Evolutionary conservation across 2,329 filamentous ascomycete species (phyloP), one percentile per base, ranked within the genome.

Genomic region (Xylaria sp.): DNA sequence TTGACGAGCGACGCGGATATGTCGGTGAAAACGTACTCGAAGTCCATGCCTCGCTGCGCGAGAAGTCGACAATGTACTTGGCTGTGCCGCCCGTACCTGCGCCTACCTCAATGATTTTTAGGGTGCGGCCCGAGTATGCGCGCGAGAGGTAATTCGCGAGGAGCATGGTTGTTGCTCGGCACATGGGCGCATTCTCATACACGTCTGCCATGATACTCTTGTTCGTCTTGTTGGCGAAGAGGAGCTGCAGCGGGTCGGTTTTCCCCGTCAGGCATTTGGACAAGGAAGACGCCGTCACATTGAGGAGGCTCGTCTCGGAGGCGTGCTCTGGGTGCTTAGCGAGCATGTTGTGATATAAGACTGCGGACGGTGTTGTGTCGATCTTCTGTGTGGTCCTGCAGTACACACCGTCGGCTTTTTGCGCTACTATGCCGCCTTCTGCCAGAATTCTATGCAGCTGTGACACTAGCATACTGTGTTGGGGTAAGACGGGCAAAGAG

Each of bases 1-100:
- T 33, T 33, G 31, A 33, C 31, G 5, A 33, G 31, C 0, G 72
- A 71, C 0, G 69, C 45, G 0, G 80, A 78, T 3, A 83, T 51
- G 43, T 82, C 80, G 1, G 79, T 81, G 60, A 81, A 78, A 0
- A 77, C 79, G 58, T 82, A 82, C 5, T 72, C 58, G n/a, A 80
- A 64, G 0, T 64, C 60, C 2, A 77, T 57, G 8, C 66, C 68
- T 0, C 58, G 50, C 0, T 21, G 21, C 0, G 55, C 60, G 2
- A 82, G 68, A 9, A 0, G 59, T 42, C 60, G 0, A 78, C 57
- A 1, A 81, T 23, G 1, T 69, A 57, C 11, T 62, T 65, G 0
- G 80, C 78, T 0, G 80, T 82, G 0, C 77, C 78, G 2, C 80
- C 80, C 1, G 58, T 61, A 2, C 58, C 58, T 1, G 58, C 58